Evolutionary conservation across 2,329 filamentous ascomycete genomes (phyloP), one percentile per base, ranked within the genome.

Genomic region (Teratosphaeriaceae sp.): DNA sequence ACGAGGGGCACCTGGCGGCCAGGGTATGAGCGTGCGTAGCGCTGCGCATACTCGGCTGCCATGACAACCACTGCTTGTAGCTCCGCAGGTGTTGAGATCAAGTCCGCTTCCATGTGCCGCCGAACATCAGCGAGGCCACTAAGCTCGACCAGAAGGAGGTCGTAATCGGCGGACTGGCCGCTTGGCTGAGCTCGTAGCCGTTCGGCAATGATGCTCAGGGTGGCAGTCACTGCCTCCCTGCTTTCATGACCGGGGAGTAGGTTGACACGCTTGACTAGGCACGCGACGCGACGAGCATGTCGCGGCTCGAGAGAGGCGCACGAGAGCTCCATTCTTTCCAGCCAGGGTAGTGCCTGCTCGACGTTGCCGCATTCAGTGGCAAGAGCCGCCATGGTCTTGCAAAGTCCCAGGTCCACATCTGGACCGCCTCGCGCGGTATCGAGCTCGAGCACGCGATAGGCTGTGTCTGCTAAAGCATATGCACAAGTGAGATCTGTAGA

Each of bases 11-110:
- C 24, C 19, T 52, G 44, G 23, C 49, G 48, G 6, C 41, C 48
- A 8, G 55, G 49, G 34, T 53, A 57, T 13, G 51, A 47, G 12
- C 53, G 48, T 2, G 46, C 43, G 40, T 56, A 60, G 2, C 53
- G 48, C 27, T 57, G 54, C 4, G 58, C 55, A 34, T 60, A 62
- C 1, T 48, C 37, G 19, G 51, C 56, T n/a, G 55, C 50, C 15
- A 44, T n/a, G 20, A 29, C 24, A 5, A 43, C 30, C 6, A 57
- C 22, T 5, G 26, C 23, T 16, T 18, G 27, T 16, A 20, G 20
- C 4, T 20, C 31, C 11, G 19, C 20, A 35, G 29, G 13, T n/a
- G n/a, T n/a, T n/a, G n/a, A n/a, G n/a, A n/a, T n/a, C n/a, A n/a
- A n/a, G n/a, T n/a, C n/a, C n/a, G n/a, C n/a, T n/a, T n/a, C n/a